Percentiles rank a stretch among this genome's conserved stretches.
phyloP scores from a whole-genome alignment of 805 yeast genomes.

The Hanseniaspora nectarophila region DNA sequence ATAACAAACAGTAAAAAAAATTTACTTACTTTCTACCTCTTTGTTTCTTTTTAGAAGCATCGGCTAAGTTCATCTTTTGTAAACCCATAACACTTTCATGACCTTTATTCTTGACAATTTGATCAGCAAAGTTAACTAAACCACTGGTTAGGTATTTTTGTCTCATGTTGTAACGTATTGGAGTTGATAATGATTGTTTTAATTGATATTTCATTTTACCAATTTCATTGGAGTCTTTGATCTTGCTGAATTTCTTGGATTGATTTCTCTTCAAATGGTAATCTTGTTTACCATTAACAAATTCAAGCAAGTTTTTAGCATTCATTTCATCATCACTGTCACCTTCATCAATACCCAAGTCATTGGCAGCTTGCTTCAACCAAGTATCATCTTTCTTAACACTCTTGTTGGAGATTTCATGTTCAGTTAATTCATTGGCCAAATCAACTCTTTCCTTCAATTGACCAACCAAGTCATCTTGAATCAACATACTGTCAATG shows the following conservation, averaged over 20 bases:
- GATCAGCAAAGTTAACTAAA: conserved; percentile 61
- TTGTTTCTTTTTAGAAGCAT: conserved; percentile 39
- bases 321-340: conserved; percentile 40
- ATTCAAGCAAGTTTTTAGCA: conserved; percentile 22
- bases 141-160: conserved; percentile 74
- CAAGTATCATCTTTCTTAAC: conserved; percentile 61
- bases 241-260: conserved; percentile 41
- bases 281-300: conserved; percentile 39
- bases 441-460: conserved; percentile 54
- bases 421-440: conserved; percentile 66
- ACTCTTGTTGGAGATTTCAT: conserved; percentile 48
- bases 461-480: conserved; percentile 58
- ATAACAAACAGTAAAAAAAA: neutral
- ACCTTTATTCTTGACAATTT: conserved; percentile 54
- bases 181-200: conserved; percentile 38
- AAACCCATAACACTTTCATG: conserved; percentile 63
- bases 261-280: conserved; percentile 47
- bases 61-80: conserved; percentile 51
- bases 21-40: conserved; percentile 14
- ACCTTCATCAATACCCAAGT: conserved; percentile 66
- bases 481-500: conserved; percentile 62
- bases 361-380: conserved; percentile 86
- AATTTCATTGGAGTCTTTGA: conserved; percentile 40
- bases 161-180: conserved; percentile 53
- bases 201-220: conserved; percentile 41